A percentile compares a stretch with the other conserved stretches of the same genome.
Conservation (phyloP, 352 stramenopile species). For the Pythium grandisporangium region DNA sequence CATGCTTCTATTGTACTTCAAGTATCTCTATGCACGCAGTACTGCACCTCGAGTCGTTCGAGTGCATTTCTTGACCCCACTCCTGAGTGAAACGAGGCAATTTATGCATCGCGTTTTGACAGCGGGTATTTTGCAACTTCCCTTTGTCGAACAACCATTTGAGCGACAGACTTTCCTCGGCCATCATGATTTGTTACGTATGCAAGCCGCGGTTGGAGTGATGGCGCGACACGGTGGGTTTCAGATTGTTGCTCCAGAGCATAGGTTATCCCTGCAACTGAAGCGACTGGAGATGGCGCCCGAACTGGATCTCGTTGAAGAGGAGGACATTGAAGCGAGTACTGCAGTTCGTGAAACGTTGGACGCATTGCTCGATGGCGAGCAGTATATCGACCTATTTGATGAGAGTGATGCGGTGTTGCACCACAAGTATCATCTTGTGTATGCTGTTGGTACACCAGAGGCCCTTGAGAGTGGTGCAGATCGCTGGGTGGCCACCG, state of each 20-base stretch:
- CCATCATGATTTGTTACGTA: conserved; percentile 9
- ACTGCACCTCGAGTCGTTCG: conserved; percentile 32
- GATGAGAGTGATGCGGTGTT: conserved; percentile 86
- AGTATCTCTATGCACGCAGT: conserved; percentile 4
- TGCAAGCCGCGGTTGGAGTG: conserved; percentile 27
- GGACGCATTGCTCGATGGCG: conserved; percentile 29
- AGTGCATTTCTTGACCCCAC: conserved; percentile 43
- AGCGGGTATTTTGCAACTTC: conserved; percentile 24
- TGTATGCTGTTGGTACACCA: conserved; percentile 71
- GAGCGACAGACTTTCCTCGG: conserved; percentile 42
- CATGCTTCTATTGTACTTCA: conserved; percentile 79
- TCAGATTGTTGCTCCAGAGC: conserved; percentile 78
- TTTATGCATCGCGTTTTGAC: conserved; percentile 56
- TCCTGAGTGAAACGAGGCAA: conserved; percentile 56
- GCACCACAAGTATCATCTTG: conserved; percentile 80
- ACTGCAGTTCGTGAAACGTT: conserved; percentile 11
- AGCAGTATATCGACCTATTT: conserved; percentile 70
- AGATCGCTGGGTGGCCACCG: conserved; percentile 39
- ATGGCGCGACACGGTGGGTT: conserved; percentile 28
- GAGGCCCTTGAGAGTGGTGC: conserved; percentile 32
- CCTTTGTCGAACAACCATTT: conserved; percentile 59
- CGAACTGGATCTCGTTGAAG: no score
- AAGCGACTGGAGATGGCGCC: conserved; percentile 45
- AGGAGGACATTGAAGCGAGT: conserved; percentile 2
- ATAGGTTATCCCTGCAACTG: conserved; percentile 83